Base-by-base conservation (phyloP, 1,284 basidiomycete species). In the Exsudoporus floridanus region DNA sequence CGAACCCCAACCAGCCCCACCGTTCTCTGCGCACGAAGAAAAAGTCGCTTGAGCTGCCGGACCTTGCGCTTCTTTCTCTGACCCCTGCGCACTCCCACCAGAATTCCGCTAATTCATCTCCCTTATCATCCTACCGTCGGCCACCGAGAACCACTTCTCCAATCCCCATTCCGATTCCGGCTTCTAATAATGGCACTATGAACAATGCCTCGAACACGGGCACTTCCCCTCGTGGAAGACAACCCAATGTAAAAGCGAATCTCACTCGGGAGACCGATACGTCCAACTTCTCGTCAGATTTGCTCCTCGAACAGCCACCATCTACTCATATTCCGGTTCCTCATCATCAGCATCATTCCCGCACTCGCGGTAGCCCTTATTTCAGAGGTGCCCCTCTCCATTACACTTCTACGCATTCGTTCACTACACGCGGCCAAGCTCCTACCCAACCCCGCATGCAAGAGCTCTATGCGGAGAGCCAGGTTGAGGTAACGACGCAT, bases 21-120 rank as follows among this genome's bases (percentile, higher is more conserved):
- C 74, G 72, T 55, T 83, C 84, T 41, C 73, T 87, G 53, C 76
- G 83, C 46, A 74, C 74, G 21, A 89, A 87, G 77, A 88, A 87
- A 73, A 82, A 78, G 63, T 86, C 84, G 0, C 78, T 90, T 35
- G 86, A 90, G 66, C 77, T 90, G 38, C 88, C 88, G 52, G 88
- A 90, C 74, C 81, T 90, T 60, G 84, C 83, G 28, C 78, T 78
- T 49, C 76, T 86, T 52, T 75, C 80, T n/a, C 63, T 81, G 57
- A 78, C 80, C 28, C 76, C 79, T 42, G 70, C 76, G 30, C 64
- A 73, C 42, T 72, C 72, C 38, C 70, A 65, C 58, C 70, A 68
- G 43, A 62, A 64, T 60, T 70, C 71, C 43, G 60, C 67, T 54
- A 65, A 65, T 41, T 66, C 67, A 52, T 77, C 77, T 27, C 75